These are phyloP conservation scores for Boletus rex-veris DNA, from an alignment of 768 basidiomycete genomes.

Conservation along the genomic window DNA sequence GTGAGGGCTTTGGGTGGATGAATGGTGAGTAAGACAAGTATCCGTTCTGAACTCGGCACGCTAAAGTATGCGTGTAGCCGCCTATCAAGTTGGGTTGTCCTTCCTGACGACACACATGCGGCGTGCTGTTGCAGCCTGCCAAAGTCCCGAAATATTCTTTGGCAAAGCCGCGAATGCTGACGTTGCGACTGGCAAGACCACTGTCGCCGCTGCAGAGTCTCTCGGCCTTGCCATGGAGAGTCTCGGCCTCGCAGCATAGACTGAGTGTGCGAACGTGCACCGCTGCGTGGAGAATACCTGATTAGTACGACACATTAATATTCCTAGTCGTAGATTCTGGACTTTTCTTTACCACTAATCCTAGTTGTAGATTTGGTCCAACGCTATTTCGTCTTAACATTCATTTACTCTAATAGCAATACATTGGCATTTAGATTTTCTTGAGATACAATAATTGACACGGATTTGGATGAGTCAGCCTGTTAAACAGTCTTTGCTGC, in stretches of 20 bases:
- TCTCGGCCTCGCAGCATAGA: conserved; percentile 31
- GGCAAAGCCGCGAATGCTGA: conserved; percentile 42
- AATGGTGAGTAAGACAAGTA: conserved; percentile 55
- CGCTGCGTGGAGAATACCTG: conserved; percentile 5
- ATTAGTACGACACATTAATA: not conserved
- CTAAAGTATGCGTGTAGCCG: conserved; percentile 47
- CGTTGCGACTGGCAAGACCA: conserved; percentile 33
- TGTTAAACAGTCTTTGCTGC: not conserved
- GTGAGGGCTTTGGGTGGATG: conserved; percentile 99
- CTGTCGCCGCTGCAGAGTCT: conserved; percentile 46
- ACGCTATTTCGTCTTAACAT: too few species aligned
- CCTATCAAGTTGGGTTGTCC: conserved; percentile 94
- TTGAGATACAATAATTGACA: too few species aligned
- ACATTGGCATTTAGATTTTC: not conserved
- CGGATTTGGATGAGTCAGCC: conserved; percentile 21
- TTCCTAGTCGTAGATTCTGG: too few species aligned
- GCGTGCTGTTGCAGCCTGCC: conserved; percentile 92
- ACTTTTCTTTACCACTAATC: too few species aligned
- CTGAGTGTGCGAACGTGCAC: not conserved
- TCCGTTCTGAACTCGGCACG: not conserved
- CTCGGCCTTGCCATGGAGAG: conserved; percentile 64
- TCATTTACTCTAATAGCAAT: too few species aligned
- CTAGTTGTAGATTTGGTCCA: too few species aligned
- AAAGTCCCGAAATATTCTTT: conserved; percentile 89
- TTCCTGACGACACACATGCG: conserved; percentile 94